Evolutionary conservation across 306 rosid genomes (phyloP).

Genomic region (Gastrolobium bilobum): DNA sequence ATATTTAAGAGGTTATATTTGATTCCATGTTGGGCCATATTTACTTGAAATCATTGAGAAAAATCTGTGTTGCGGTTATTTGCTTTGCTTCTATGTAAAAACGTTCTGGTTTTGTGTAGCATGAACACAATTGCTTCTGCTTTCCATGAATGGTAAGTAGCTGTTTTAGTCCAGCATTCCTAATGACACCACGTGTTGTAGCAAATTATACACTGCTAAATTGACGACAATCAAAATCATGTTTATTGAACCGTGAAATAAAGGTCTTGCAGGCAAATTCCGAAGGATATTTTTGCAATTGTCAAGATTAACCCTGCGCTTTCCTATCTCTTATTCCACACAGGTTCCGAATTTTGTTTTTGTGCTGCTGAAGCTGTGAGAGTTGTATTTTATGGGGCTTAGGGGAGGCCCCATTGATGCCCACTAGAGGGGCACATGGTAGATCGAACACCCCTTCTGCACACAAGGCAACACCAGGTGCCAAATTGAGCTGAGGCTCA

Average conservation of each 20-base stretch:
- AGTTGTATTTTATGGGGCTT: no score
- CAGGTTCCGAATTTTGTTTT: no score
- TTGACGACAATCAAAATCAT: slow-evolving; percentile 52
- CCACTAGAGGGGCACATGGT: no score
- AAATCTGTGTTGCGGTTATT: slow-evolving; percentile 8
- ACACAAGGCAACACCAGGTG: no score
- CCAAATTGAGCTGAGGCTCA: no score
- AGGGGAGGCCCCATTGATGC: no score
- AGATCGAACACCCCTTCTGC: no score
- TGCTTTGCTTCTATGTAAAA: slow-evolving; percentile 53
- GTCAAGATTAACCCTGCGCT: no score
- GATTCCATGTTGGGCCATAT: slow-evolving; percentile 1
- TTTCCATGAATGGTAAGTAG: slow-evolving; percentile 52
- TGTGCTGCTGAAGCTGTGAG: no score
- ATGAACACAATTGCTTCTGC: slow-evolving; percentile 54
- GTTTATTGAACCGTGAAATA: slow-evolving; percentile 55
- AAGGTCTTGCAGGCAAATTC: slow-evolving; percentile 50
- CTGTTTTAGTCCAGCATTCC: slow-evolving; percentile 48
- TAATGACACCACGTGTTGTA: slow-evolving; percentile 46
- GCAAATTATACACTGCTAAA: slow-evolving; percentile 49
- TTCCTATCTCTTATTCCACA: no score
- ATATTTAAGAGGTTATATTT: neutral
- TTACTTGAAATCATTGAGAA: slow-evolving; percentile 34
- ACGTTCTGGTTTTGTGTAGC: slow-evolving; percentile 54
- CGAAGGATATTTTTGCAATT: neutral